Percentiles rank a stretch among this genome's conserved stretches.
Conservation (phyloP, 257 asterid species). For the Solanum chiquidenum region DNA sequence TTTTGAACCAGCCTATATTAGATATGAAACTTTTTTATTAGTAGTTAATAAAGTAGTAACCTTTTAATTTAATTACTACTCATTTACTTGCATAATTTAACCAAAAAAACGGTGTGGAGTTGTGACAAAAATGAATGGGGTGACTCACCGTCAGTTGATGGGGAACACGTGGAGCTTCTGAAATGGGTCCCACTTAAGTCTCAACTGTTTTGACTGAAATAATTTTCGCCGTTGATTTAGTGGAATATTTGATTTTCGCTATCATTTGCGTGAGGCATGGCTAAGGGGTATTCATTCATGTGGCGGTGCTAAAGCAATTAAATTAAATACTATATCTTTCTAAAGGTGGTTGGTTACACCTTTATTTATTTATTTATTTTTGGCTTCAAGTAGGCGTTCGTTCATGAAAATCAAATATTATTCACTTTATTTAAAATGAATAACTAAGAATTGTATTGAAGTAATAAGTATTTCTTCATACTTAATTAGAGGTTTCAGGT, state of each 20-base stretch:
- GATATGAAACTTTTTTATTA: not conserved
- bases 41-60: not conserved
- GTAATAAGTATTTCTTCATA: too few relatives aligned
- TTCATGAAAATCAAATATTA: not conserved
- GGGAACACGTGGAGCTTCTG: not conserved
- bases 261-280: not conserved
- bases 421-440: not conserved
- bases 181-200: not conserved
- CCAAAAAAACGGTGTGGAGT: not conserved
- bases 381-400: not conserved
- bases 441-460: not conserved
- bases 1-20: too few relatives aligned
- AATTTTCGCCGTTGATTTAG: not conserved
- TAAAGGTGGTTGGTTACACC: not conserved
- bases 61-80: not conserved
- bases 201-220: not conserved
- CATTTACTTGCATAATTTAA: not conserved
- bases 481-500: fast-evolving
- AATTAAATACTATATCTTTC: not conserved
- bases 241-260: not conserved
- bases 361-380: not conserved
- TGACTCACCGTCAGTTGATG: not conserved
- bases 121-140: not conserved
- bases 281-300: not conserved
- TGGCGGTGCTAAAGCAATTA: not conserved